Evolutionary conservation across 345 rosid genomes (phyloP).

Genomic region (Anacardium occidentale): DNA sequence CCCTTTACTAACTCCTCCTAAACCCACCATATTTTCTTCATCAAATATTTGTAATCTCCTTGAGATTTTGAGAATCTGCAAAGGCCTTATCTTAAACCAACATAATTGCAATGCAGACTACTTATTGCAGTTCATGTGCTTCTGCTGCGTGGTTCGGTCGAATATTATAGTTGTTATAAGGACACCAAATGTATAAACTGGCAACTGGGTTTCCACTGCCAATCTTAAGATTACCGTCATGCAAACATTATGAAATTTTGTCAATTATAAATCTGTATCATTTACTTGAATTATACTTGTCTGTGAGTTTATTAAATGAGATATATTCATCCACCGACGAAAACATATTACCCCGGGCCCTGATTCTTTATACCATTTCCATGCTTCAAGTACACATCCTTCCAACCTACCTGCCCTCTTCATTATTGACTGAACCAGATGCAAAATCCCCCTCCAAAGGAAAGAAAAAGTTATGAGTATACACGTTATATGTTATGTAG

Average conservation of each 20-base stretch:
- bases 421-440: background rate
- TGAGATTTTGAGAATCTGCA: background rate
- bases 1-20: background rate
- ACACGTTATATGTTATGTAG: background rate
- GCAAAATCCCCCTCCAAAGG: background rate
- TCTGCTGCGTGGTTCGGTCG: background rate
- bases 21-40: background rate
- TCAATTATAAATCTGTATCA: background rate
- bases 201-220: background rate
- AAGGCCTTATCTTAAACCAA: too few relatives aligned
- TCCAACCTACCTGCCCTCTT: background rate
- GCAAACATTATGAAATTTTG: background rate
- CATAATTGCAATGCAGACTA: background rate
- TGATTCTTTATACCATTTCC: background rate
- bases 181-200: too few relatives aligned
- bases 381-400: background rate
- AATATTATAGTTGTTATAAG: background rate
- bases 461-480: background rate
- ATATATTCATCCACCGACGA: slow-evolving; percentile 2
- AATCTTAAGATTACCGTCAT: background rate
- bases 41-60: background rate
- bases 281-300: background rate
- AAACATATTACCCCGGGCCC: background rate
- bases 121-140: slow-evolving; percentile 5
- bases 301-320: background rate